Base-by-base conservation (phyloP, 2,329 filamentous ascomycete genomes). In the Daldinia sp. region DNA sequence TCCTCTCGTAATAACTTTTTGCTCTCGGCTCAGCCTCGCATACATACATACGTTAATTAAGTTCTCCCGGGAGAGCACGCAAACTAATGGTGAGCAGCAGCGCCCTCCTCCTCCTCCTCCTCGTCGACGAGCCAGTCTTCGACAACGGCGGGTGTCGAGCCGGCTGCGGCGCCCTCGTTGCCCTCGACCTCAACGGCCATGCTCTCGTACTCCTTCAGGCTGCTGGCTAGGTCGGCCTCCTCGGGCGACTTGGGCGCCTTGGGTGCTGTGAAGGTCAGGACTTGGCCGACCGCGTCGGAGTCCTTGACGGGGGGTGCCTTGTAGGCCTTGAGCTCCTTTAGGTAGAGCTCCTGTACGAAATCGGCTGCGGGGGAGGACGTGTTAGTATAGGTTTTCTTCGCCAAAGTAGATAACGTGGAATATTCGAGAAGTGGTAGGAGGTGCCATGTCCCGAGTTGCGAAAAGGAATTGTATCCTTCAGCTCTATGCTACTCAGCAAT, bases 311-410 rank as follows among this genome's bases (percentile, higher is more conserved):
- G 83, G 59, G 91, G 84, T 68, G 89, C 83, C 87, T 98, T 98
- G 90, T 97, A 98, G 81, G 88, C 87, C 83, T 94, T 95, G 77
- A 99, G 89, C 82, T 98, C 94, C 80, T 90, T 91, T 73, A 99
- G 89, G 86, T 99, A 99, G 77, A 99, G 87, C 79, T 98, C 94
- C 83, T 98, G 95, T 74, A 99, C 92, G 75, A 97, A 88, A 81
- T 99, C 95, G 88, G 92, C 95, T 98, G 77, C 69, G 52, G 23
- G 30, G 41, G 52, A 23, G 30, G 41, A 19, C 7, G 15, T 29
- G 58, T 61, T 63, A 61, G 63, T 55, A 48, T 11, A 9, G 13
- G 27, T 27, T 54, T 50, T 39, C 50, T 54, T 17, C 25, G 25
- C 39, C 15, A 25, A 25, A 11, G 21, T 25, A 43, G 17, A 43